Percentiles rank a stretch among this genome's conserved stretches.
Conservation (phyloP, 129 eudicot genomes). For the Flaveria bidentis region DNA sequence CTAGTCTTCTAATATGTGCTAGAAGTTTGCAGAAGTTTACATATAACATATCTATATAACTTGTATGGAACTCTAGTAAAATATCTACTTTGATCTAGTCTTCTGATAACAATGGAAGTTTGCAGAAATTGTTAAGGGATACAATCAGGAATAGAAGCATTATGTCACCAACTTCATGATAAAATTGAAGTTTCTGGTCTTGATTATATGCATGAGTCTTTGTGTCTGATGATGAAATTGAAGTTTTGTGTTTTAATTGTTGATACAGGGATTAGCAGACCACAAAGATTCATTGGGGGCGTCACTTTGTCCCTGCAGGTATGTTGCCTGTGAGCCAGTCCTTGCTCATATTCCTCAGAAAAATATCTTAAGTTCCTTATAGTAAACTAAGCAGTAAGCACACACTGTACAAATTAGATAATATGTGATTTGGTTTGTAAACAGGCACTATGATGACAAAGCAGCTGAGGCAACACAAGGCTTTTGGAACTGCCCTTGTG, state of each 20-base stretch:
- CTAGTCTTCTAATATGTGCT: neutral
- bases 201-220: neutral
- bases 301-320: slow-evolving; percentile 84
- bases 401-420: slow-evolving; percentile 1
- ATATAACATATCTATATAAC: neutral
- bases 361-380: neutral
- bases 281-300: slow-evolving; percentile 82
- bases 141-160: neutral
- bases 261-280: slow-evolving; percentile 68
- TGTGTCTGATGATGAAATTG: neutral
- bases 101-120: neutral
- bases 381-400: neutral
- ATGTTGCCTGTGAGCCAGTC: neutral
- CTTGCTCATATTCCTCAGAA: neutral
- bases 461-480: slow-evolving; percentile 82
- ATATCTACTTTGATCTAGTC: neutral
- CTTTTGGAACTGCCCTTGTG: slow-evolving; percentile 98
- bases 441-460: slow-evolving; percentile 92
- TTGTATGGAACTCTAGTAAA: neutral
- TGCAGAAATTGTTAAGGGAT: neutral
- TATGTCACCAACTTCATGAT: neutral
- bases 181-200: neutral
- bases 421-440: slow-evolving; percentile 24
- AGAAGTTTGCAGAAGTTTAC: neutral
- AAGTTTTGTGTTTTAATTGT: neutral